A percentile compares a stretch with the other conserved stretches of the same genome.
These are phyloP conservation scores for Lanmaoa rubissima DNA, from an alignment of 768 basidiomycete genomes.

Conservation along the genomic window DNA sequence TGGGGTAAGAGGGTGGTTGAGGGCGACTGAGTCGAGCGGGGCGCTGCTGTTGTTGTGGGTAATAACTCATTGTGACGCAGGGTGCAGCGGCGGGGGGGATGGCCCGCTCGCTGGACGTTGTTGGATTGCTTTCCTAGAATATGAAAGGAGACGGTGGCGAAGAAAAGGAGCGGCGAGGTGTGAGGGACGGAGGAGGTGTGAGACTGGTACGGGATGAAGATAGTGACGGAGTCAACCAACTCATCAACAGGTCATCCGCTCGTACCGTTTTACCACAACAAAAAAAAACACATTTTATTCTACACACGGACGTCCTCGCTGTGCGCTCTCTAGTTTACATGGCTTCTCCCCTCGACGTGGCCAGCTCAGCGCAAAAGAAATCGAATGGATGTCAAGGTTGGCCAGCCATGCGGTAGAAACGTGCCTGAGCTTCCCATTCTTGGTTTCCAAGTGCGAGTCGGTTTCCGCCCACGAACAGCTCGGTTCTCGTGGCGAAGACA, in stretches of 20 bases:
- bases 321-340: conserved; percentile 1
- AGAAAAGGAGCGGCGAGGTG: conserved; percentile 22
- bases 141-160: not conserved
- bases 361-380: not conserved
- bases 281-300: not conserved
- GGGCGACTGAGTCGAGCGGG: conserved; percentile 31
- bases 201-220: not conserved
- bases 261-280: not conserved
- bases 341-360: not conserved
- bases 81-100: not conserved
- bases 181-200: conserved; percentile 11
- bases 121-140: not conserved
- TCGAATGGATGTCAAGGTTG: not conserved
- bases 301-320: not conserved
- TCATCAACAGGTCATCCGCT: conserved; percentile 16
- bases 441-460: not conserved
- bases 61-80: conserved; percentile 33
- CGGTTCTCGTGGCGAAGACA: not conserved
- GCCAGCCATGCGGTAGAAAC: conserved; percentile 12
- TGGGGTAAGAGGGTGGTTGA: conserved; percentile 39
- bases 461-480: too few relatives aligned
- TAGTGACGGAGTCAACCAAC: conserved; percentile 1
- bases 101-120: conserved; percentile 3
- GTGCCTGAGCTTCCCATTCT: not conserved
- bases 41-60: conserved; percentile 45